phyloP scores from a whole-genome alignment of 129 eudicot species.

The Centrapalus pauciflorus region DNA sequence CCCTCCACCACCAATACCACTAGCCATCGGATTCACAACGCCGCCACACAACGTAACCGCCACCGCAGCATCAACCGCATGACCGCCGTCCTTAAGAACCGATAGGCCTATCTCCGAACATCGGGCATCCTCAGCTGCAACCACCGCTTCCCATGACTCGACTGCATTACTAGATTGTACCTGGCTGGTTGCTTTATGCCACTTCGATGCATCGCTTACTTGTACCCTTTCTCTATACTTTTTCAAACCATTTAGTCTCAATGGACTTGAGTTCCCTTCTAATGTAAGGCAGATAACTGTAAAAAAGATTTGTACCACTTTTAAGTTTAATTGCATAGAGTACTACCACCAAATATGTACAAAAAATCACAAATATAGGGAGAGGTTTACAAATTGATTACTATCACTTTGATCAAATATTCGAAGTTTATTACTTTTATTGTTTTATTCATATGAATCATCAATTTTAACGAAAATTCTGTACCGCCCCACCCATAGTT shows the following conservation, averaged over 20 bases:
- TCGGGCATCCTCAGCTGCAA: slow-evolving; percentile 90
- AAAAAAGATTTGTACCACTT: background rate
- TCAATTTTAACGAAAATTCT: no score
- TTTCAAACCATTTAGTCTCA: slow-evolving; percentile 2
- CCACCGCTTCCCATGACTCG: slow-evolving; percentile 61
- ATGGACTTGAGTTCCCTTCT: slow-evolving; percentile 15
- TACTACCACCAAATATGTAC: no score
- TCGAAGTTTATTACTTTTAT: no score
- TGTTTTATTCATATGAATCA: no score
- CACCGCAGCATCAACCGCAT: slow-evolving; percentile 92
- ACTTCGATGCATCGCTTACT: background rate
- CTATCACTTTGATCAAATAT: no score
- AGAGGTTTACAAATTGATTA: no score
- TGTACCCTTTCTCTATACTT: background rate
- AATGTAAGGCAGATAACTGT: slow-evolving; percentile 25
- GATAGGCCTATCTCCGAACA: slow-evolving; percentile 75
- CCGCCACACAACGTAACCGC: slow-evolving; percentile 81
- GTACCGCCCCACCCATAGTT: no score
- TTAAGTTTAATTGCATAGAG: background rate
- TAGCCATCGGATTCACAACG: slow-evolving; percentile 72
- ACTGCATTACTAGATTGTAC: slow-evolving; percentile 20
- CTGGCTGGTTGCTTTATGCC: background rate
- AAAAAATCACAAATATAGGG: no score
- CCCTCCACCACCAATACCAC: slow-evolving; percentile 92
- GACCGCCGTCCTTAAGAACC: slow-evolving; percentile 60